These are phyloP conservation scores for Juncus inflexus DNA, from an alignment of 176 grass and related monocot species.

Conservation along the genomic window DNA sequence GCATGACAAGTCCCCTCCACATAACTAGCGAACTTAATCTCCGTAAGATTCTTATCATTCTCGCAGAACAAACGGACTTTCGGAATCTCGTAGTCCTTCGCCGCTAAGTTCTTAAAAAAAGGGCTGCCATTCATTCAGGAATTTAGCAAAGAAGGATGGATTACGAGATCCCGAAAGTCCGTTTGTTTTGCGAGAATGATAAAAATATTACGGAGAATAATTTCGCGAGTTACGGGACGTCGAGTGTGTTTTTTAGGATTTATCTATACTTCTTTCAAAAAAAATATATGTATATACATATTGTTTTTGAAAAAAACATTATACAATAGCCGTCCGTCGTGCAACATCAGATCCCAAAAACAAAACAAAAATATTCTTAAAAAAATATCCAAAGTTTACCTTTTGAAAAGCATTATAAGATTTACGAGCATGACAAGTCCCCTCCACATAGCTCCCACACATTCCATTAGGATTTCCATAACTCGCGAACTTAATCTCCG, in stretches of 20 bases:
- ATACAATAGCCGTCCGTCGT: no score
- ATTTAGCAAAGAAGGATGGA: constrained; percentile 56
- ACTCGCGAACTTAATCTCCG: constrained; percentile 87
- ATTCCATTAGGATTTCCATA: constrained; percentile 84
- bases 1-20: constrained; percentile 84
- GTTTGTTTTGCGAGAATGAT: no score
- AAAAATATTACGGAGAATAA: no score
- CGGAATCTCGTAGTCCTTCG: constrained; percentile 67
- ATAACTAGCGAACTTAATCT: constrained; percentile 95
- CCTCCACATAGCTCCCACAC: constrained; percentile 74
- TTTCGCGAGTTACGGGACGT: no score
- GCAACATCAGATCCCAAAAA: no score
- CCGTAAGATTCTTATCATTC: constrained; percentile 60
- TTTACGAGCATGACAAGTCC: constrained; percentile 82
- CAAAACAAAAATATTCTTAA: no score
- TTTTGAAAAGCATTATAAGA: constrained; percentile 89
- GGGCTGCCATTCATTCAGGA: constrained; percentile 86
- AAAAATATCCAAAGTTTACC: constrained; percentile 43
- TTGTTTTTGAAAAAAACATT: not conserved
- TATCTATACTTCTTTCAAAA: constrained; percentile 10
- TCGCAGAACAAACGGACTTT: constrained; percentile 77
- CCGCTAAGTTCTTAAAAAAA: constrained; percentile 80
- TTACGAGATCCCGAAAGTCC: no score
- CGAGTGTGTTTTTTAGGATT: constrained; percentile 43
- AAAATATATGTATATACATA: not conserved